Evolutionary conservation across 2,329 filamentous ascomycete genomes (phyloP), one percentile per base, ranked within the genome.

Genomic region (Venturia nashicola): DNA sequence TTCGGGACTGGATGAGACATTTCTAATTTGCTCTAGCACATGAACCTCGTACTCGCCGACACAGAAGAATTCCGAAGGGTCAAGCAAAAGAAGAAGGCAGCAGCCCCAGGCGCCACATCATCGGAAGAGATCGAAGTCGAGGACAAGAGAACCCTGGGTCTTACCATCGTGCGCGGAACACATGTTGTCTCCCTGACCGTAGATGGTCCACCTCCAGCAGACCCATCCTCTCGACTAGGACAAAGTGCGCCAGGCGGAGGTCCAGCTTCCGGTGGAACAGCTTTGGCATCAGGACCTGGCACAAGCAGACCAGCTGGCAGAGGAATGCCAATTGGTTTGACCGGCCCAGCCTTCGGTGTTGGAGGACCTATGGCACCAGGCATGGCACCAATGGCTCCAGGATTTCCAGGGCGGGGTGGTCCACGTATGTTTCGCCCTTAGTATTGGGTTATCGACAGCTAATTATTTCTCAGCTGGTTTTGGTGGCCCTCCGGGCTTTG

Each of bases 1-100:
- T 54, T 62, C 51, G 44, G 18, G 44, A 42, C 12, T 18, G 34
- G 55, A 16, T 34, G 32, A 27, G 14, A 20, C 16, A 54, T 11
- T 16, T 20, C 42, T 61, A 44, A 44, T 44, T 54, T 59, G 32
- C 39, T 62, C 6, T 68, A 96, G 91, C 94, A 99, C 78, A 99
- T 99, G 94, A 99, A 99, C 77, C 85, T 99, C 68, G 94, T 99
- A 67, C 89, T 99, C 67, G 94, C 93, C 77, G 94, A 99, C 74
- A 97, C 94, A 69, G 94, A 99, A 83, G 93, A 97, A 77, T 97
- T 96, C 77, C 89, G 92, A 75, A 89, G 89, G 74, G 87, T 93
- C 67, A 95, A 94, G 81, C 85, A 89, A 77, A 43, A 54, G 48
- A 85, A 87, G 71, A 82, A 85, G 70, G 95, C 94, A 79, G 79